Conservation (phyloP, 2,329 filamentous ascomycete genomes). For the Pseudogymnoascus sp. region DNA sequence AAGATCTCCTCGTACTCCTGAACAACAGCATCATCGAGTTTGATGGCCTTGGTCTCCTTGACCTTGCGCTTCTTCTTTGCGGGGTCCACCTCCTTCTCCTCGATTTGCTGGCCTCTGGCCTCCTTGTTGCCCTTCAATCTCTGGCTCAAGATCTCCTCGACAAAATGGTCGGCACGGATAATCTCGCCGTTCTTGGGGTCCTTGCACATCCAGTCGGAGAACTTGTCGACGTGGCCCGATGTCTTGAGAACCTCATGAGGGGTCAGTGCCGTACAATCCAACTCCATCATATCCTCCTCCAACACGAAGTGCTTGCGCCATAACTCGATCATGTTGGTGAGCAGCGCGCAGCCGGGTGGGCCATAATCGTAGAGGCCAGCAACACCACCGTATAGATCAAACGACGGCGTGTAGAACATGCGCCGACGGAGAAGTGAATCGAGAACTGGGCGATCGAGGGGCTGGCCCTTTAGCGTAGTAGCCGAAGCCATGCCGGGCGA, state of each 20-base stretch:
- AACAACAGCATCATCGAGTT: slow-evolving; percentile 78
- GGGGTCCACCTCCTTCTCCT: slow-evolving; percentile 63
- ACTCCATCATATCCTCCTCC: slow-evolving; percentile 67
- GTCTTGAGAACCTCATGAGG: slow-evolving; percentile 93
- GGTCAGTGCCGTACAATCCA: slow-evolving; percentile 84
- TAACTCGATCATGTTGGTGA: slow-evolving; percentile 62
- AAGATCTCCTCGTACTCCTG: slow-evolving; percentile 87
- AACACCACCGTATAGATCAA: slow-evolving; percentile 90
- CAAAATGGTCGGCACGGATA: slow-evolving; percentile 89
- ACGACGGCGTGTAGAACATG: slow-evolving; percentile 90
- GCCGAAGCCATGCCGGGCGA: slow-evolving; percentile 47
- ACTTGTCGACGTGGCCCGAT: slow-evolving; percentile 93
- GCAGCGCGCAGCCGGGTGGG: slow-evolving; percentile 60
- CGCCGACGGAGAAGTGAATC: slow-evolving; percentile 82
- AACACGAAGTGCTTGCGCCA: slow-evolving; percentile 72
- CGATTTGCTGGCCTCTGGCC: slow-evolving; percentile 75
- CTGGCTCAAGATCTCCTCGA: slow-evolving; percentile 85
- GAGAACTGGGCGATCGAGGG: slow-evolving; percentile 73
- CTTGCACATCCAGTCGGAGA: slow-evolving; percentile 95
- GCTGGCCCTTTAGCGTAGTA: slow-evolving; percentile 81
- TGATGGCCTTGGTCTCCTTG: slow-evolving; percentile 69
- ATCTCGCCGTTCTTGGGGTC: slow-evolving; percentile 97
- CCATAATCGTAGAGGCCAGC: slow-evolving; percentile 72
- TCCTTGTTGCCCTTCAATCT: slow-evolving; percentile 87
- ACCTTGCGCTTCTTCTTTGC: slow-evolving; percentile 86